Base-by-base conservation (phyloP, 352 stramenopile genomes). In the Blastocystis sp. region DNA sequence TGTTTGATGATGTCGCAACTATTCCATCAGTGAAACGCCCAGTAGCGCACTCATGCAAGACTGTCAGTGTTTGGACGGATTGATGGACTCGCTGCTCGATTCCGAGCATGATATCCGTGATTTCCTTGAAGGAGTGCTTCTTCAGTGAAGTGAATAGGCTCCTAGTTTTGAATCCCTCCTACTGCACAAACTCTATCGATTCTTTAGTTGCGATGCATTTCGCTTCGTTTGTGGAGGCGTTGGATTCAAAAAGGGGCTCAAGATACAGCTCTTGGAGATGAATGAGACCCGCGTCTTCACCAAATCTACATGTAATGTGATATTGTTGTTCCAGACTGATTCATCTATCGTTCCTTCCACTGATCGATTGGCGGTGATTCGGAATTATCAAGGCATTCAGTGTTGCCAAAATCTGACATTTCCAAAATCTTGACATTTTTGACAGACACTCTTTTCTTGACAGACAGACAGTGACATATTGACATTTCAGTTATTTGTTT, bases 1-100 rank as follows among this genome's bases (percentile, higher is more conserved):
- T 74, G 63, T 24, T 74, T 74, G 29, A 74, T 74, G 31, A 74
- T 74, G n/a, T 41, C 1, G 13, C 26, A 31, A 74, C 63, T 74
- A 50, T 9, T 45, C 3, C 24, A 24, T 45, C 45, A 74, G 45
- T 9, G 29, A 33, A 3, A 26, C 19, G 9, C 13, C 9, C 9
- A 45, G 24, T 2, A 69, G n/a, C 21, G 26, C 6, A 74, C 63
- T 74, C 63, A 31, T 74, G 63, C 19, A 74, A 9, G 9, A 74
- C 35, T 12, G 37, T 74, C 1, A 26, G 37, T 37, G 63, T 74
- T 50, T 74, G 26, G 9, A 74, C 63, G 12, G 63, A 74, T 50
- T 41, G n/a, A 50, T 50, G 24, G 13, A 74, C 19, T 4, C 19
- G 29, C 19, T 74, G 12, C 19, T 74, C 63, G 21, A 74, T 26